Percentiles rank a stretch among this genome's conserved stretches.
Evolutionary conservation across 83 land plant species (phyloP).

Genomic region (Thuja plicata): DNA sequence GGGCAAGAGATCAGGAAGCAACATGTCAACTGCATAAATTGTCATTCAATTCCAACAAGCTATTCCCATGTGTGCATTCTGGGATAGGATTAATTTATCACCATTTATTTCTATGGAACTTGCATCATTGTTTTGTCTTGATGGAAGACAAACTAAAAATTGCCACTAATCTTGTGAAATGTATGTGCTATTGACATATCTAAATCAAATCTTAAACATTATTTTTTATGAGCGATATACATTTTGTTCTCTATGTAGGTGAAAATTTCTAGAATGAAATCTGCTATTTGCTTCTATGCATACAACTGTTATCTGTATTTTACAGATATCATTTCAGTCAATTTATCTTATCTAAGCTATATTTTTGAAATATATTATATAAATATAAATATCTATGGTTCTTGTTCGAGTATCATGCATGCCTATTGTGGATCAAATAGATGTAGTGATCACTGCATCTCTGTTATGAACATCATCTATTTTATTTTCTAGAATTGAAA

Average conservation of each 20-base stretch:
- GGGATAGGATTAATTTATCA: not conserved
- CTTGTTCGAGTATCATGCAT: not conserved
- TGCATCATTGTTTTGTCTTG: conserved; percentile 1
- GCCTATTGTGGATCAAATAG: not conserved
- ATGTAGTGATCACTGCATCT: not conserved
- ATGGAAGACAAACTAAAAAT: not conserved
- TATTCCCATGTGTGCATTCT: not conserved
- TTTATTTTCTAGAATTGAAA: not conserved
- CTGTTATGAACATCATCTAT: not conserved
- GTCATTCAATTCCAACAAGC: not conserved
- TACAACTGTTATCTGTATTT: not conserved
- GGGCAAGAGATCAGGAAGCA: not conserved
- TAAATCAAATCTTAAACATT: not conserved
- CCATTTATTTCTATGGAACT: not conserved
- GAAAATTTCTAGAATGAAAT: not conserved
- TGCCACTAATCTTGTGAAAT: not conserved
- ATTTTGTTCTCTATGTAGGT: not conserved
- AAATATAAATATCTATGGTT: not conserved
- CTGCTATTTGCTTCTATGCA: not conserved
- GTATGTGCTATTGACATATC: not conserved
- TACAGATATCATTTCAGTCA: not conserved
- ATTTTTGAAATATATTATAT: not conserved
- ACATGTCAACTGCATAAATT: not conserved
- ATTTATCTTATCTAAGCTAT: not conserved
- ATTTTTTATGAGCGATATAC: not conserved